Conservation (phyloP, 2,329 filamentous ascomycete genomes). For the Colletotrichum sp. region DNA sequence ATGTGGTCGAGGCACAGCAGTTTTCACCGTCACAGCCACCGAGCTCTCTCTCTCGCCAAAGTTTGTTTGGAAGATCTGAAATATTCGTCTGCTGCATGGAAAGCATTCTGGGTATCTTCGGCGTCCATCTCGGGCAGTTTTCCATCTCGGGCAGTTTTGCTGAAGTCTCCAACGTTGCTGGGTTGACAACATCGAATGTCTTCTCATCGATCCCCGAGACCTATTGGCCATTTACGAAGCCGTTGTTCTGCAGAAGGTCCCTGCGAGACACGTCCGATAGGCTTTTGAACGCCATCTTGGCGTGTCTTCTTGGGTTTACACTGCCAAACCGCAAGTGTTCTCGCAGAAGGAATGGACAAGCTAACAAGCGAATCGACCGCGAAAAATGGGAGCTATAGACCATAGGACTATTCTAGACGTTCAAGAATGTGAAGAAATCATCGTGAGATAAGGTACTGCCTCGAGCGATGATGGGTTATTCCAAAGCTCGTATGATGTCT, state of each 20-base stretch:
- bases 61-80: not conserved
- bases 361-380: too few species aligned
- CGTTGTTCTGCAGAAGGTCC: not conserved
- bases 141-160: not conserved
- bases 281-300: not conserved
- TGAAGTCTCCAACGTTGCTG: not conserved
- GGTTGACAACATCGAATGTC: not conserved
- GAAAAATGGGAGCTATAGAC: accelerated
- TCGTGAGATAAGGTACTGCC: too few species aligned
- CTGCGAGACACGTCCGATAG: accelerated
- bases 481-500: too few species aligned
- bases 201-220: not conserved
- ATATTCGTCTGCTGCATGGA: not conserved
- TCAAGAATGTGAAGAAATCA: too few species aligned
- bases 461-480: too few species aligned
- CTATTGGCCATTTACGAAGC: not conserved
- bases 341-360: too few species aligned
- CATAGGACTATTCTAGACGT: too few species aligned
- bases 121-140: not conserved
- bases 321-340: too few species aligned
- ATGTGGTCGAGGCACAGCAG: not conserved
- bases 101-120: not conserved
- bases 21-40: not conserved
- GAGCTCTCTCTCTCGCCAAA: not conserved
- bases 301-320: too few species aligned